Evolutionary conservation across 2,329 filamentous ascomycete species (phyloP), one percentile per base, ranked within the genome.

Genomic region (Botrytis pseudocinerea): DNA sequence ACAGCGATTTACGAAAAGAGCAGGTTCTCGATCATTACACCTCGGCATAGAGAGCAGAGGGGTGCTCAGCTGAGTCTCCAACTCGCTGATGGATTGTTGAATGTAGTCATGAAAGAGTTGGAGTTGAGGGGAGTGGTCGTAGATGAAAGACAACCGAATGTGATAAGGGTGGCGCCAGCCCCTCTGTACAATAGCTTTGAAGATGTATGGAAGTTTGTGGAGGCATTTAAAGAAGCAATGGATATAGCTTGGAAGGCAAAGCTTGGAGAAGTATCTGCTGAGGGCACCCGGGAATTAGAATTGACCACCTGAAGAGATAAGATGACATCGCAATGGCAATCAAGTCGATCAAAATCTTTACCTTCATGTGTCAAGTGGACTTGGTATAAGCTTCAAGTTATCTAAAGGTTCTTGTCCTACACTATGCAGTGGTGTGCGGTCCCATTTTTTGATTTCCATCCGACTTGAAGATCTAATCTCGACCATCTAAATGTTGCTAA

Each of bases 111-210:
- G 82, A 82, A 86, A 72, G 83, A 85, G 66, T 81, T 95, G 20
- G 88, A 92, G 77, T 83, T 85, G 48, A 83, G 85, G 14, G 89
- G 88, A 6, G 87, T 94, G 1, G 87, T 95, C 2, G 86, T 94
- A 51, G 92, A 95, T 79, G 92, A 94, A 83, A 84, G 92, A 74
- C 89, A 89, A 79, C 93, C 92, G 7, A 89, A 94, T 81, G 92
- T 95, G 20, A 87, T 95, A 59, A 84, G 92, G 25, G 89, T 94
- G 7, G 92, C 92, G 20, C 92, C 92, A 1, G 89, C 90, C 35
- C 92, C 92, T 28, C 79, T 95, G 73, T 95, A 94, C 82, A 95
- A 94, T 79, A 88, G 85, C 0, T 94, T 90, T 80, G 81, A 82
- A 48, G 93, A 95, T 82, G 88, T 89, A 73, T 90, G 83, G 83